Conservation (phyloP, 2,329 filamentous ascomycete genomes). For the Helotiales sp. region DNA sequence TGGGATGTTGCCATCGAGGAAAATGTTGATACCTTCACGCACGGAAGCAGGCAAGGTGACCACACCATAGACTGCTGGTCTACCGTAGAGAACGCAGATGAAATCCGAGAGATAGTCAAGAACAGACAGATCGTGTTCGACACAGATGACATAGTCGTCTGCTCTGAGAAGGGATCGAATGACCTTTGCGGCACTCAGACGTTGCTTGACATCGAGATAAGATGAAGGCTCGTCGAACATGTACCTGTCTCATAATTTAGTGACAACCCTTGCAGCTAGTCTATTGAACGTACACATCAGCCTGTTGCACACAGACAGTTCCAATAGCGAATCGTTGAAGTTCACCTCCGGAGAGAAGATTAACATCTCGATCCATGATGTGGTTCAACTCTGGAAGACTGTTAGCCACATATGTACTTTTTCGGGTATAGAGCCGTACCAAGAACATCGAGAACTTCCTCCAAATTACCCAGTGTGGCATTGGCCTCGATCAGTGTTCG, state of each 20-base stretch:
- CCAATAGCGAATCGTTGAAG: conserved; percentile 97
- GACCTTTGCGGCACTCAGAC: conserved; percentile 86
- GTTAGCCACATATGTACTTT: neutral
- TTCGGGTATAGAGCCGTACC: conserved; percentile 41
- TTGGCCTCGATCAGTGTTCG: conserved; percentile 75
- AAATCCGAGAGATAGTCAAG: conserved; percentile 98
- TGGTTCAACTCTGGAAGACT: conserved; percentile 70
- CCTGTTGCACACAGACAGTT: conserved; percentile 91
- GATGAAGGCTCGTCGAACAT: conserved; percentile 99
- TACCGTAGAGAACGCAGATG: conserved; percentile 95
- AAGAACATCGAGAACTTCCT: conserved; percentile 80
- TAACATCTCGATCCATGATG: conserved; percentile 89
- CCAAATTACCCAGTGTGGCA: conserved; percentile 73
- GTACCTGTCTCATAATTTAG: conserved; percentile 53
- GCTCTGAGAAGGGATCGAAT: conserved; percentile 88
- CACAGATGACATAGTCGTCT: conserved; percentile 95
- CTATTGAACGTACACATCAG: conserved; percentile 67
- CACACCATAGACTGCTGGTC: conserved; percentile 94
- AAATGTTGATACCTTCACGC: conserved; percentile 98
- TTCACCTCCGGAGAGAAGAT: conserved; percentile 91
- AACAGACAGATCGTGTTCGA: conserved; percentile 98
- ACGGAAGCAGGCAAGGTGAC: conserved; percentile 95
- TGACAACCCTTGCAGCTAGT: neutral
- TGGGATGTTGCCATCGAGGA: conserved; percentile 96
- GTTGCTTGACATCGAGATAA: conserved; percentile 98